A percentile compares a stretch with the other conserved stretches of the same genome.
phyloP scores from a whole-genome alignment of 2,329 filamentous ascomycete genomes.

The Aspergillus latus region DNA sequence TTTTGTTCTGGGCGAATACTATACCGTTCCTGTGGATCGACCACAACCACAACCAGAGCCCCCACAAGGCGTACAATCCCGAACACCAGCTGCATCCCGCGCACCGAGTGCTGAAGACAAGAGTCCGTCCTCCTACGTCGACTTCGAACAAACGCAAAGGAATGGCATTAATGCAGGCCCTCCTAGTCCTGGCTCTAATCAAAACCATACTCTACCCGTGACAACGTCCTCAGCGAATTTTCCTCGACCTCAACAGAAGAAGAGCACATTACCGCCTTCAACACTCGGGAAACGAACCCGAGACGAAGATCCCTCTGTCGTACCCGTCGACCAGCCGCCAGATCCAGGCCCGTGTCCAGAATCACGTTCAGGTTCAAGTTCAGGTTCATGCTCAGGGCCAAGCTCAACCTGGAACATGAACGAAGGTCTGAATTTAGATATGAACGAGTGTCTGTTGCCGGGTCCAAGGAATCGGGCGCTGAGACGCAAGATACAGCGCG shows the following conservation, averaged over 20 bases:
- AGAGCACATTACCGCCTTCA: conserved; percentile 3
- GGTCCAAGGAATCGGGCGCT: conserved; percentile 28
- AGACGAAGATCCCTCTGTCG: conserved; percentile 12
- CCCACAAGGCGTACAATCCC: conserved; percentile 13
- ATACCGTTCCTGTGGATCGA: conserved; percentile 28
- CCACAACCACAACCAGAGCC: not conserved
- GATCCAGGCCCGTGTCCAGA: not conserved
- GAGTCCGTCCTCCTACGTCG: conserved; percentile 4
- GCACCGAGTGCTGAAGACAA: conserved; percentile 13
- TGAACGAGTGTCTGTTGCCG: not conserved
- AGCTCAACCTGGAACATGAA: not conserved
- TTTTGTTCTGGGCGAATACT: conserved; percentile 40
- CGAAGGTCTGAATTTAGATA: not conserved
- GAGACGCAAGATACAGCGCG: conserved; percentile 36
- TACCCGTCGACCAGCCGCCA: not conserved
- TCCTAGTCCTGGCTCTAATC: not conserved
- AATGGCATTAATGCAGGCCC: not conserved
- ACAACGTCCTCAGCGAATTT: not conserved
- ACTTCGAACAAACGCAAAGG: not conserved
- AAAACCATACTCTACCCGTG: not conserved
- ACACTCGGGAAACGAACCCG: conserved; percentile 25
- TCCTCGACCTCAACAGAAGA: not conserved
- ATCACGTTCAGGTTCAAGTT: not conserved
- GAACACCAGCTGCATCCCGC: conserved; percentile 18
- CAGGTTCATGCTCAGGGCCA: not conserved